Percentiles rank a stretch among this genome's conserved stretches.
Evolutionary conservation across 805 yeast species (phyloP).

Genomic region (Candida berthetii): DNA sequence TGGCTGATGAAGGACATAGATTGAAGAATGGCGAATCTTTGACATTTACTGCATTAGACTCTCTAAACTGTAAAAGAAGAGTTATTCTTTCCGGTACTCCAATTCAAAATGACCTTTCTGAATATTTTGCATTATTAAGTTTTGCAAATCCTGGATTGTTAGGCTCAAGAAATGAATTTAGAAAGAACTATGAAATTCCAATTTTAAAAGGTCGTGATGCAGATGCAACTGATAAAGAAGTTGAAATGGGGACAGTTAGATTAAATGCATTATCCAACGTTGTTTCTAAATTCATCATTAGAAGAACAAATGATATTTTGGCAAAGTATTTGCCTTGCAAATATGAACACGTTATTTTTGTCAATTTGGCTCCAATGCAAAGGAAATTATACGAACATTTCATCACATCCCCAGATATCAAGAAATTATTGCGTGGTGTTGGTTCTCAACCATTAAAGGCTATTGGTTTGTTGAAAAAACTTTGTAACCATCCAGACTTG

Average conservation of each 20-base stretch:
- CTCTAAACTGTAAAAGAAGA: constrained; percentile 80
- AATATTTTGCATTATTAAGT: constrained; percentile 82
- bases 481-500: constrained; percentile 92
- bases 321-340: constrained; percentile 93
- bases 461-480: constrained; percentile 79
- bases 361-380: constrained; percentile 77
- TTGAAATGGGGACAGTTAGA: constrained; percentile 60
- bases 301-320: constrained; percentile 92
- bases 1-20: constrained; percentile 86
- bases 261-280: constrained; percentile 63
- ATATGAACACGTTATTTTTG: constrained; percentile 95
- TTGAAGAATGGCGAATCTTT: constrained; percentile 85
- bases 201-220: constrained; percentile 88
- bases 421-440: constrained; percentile 53
- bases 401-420: constrained; percentile 73
- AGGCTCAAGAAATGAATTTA: constrained; percentile 79
- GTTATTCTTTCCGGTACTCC: constrained; percentile 96
- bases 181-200: constrained; percentile 75
- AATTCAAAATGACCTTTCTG: constrained; percentile 90
- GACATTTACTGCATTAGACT: constrained; percentile 81
- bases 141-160: constrained; percentile 93
- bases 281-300: constrained; percentile 85
- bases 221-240: constrained; percentile 75
- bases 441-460: constrained; percentile 86
- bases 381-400: constrained; percentile 62